Conservation (phyloP, 1,284 basidiomycete species). For the Naganishia liquefaciens region DNA sequence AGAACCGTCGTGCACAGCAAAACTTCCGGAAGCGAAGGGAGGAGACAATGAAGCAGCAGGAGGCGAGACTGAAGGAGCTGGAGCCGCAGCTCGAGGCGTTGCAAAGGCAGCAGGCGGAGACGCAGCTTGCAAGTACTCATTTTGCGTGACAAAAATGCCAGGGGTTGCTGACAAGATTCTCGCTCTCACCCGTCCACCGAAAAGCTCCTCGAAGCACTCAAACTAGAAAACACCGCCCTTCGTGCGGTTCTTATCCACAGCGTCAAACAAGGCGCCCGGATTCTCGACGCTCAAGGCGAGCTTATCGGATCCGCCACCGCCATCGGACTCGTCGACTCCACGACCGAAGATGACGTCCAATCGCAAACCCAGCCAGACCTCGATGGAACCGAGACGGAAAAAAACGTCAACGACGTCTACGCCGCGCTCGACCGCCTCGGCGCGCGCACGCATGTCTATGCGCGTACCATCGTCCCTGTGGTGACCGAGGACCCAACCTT, state of each 20-base stretch:
- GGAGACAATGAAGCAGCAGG: constrained; percentile 51
- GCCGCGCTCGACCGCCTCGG: constrained; percentile 17
- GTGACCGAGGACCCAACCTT: neutral
- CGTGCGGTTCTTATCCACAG: constrained; percentile 37
- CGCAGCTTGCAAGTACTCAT: constrained; percentile 41
- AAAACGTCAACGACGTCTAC: constrained; percentile 13
- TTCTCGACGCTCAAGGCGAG: constrained; percentile 35
- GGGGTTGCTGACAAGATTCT: neutral
- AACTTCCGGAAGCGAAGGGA: constrained; percentile 49
- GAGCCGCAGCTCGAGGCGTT: constrained; percentile 39
- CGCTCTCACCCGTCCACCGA: no score
- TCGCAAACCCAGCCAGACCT: neutral
- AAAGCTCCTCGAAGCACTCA: constrained; percentile 40
- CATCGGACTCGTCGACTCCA: neutral
- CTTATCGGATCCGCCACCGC: constrained; percentile 28
- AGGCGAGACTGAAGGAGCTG: constrained; percentile 39
- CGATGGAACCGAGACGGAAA: constrained; percentile 1
- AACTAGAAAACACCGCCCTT: constrained; percentile 41
- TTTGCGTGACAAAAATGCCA: neutral
- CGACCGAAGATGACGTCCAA: neutral
- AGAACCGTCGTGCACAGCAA: constrained; percentile 53
- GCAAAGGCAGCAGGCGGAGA: constrained; percentile 39
- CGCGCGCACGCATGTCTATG: constrained; percentile 21
- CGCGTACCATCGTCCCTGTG: constrained; percentile 14
- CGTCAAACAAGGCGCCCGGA: constrained; percentile 29